Conservation (phyloP, 2,329 filamentous ascomycete genomes). For the Ceratocystis papillata region DNA sequence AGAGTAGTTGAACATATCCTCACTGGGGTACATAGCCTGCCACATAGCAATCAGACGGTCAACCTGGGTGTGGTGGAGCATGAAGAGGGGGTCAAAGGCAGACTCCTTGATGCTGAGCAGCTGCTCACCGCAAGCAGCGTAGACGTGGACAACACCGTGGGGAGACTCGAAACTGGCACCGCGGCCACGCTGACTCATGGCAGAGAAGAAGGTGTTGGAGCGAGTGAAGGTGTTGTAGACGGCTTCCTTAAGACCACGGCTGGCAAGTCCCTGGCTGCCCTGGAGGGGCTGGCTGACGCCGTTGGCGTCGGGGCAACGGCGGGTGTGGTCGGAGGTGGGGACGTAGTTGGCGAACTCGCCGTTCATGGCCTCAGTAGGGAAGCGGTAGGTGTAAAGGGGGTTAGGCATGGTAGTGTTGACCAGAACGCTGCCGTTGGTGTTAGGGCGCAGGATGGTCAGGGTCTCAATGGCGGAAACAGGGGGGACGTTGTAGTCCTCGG, state of each 20-base stretch:
- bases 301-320: constrained; percentile 30
- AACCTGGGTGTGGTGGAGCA: constrained; percentile 47
- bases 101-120: constrained; percentile 35
- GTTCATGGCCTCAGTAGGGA: constrained; percentile 34
- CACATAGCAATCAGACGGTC: constrained; percentile 53
- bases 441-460: constrained; percentile 36
- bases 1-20: constrained; percentile 31
- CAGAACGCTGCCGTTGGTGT: constrained; percentile 27
- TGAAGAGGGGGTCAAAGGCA: constrained; percentile 40
- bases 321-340: constrained; percentile 30
- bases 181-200: constrained; percentile 31
- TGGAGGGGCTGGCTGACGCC: constrained; percentile 33
- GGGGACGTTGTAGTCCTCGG: constrained; percentile 36
- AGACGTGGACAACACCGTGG: constrained; percentile 37
- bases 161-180: constrained; percentile 37
- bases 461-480: constrained; percentile 31
- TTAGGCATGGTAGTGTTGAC: constrained; percentile 36
- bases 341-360: constrained; percentile 34
- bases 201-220: constrained; percentile 31
- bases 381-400: constrained; percentile 43
- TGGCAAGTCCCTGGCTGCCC: constrained; percentile 32
- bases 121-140: constrained; percentile 34
- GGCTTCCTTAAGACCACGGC: constrained; percentile 33
- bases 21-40: constrained; percentile 36
- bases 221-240: constrained; percentile 37